phyloP scores from a whole-genome alignment of 352 stramenopile species.

The Pythium scleroteichum region DNA sequence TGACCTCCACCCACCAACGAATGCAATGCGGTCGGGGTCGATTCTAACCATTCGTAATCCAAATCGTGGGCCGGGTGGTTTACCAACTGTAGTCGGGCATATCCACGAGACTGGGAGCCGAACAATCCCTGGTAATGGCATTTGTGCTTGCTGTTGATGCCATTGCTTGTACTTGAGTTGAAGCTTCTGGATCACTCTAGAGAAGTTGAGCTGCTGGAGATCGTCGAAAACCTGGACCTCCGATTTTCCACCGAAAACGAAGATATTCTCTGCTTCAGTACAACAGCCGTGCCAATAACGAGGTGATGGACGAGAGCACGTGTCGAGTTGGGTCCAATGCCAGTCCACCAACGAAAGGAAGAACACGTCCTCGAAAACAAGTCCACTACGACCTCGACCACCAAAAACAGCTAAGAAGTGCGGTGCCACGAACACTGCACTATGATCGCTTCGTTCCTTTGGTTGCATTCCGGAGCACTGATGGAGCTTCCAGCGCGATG shows the following conservation, averaged over 20 bases:
- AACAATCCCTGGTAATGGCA: background rate
- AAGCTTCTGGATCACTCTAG: slow-evolving; percentile 1
- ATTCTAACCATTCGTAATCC: slow-evolving; percentile 36
- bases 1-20: slow-evolving; percentile 25
- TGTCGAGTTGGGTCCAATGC: slow-evolving; percentile 41
- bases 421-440: slow-evolving; percentile 50
- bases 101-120: slow-evolving; percentile 30
- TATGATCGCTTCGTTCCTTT: slow-evolving; percentile 55
- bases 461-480: slow-evolving; percentile 41
- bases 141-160: background rate
- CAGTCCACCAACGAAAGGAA: slow-evolving; percentile 47
- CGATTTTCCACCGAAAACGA: slow-evolving; percentile 67
- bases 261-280: slow-evolving; percentile 33
- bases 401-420: slow-evolving; percentile 53
- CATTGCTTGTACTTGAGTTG: slow-evolving; percentile 1
- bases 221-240: slow-evolving; percentile 52
- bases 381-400: slow-evolving; percentile 52
- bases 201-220: slow-evolving; percentile 39
- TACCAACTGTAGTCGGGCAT: slow-evolving; percentile 46
- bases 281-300: slow-evolving; percentile 32
- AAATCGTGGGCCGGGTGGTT: slow-evolving; percentile 48
- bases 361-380: slow-evolving; percentile 52
- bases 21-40: slow-evolving; percentile 19
- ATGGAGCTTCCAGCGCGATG: slow-evolving; percentile 36
- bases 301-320: slow-evolving; percentile 12